phyloP scores from a whole-genome alignment of 352 stramenopile genomes.

The Thraustochytrium sp. region DNA sequence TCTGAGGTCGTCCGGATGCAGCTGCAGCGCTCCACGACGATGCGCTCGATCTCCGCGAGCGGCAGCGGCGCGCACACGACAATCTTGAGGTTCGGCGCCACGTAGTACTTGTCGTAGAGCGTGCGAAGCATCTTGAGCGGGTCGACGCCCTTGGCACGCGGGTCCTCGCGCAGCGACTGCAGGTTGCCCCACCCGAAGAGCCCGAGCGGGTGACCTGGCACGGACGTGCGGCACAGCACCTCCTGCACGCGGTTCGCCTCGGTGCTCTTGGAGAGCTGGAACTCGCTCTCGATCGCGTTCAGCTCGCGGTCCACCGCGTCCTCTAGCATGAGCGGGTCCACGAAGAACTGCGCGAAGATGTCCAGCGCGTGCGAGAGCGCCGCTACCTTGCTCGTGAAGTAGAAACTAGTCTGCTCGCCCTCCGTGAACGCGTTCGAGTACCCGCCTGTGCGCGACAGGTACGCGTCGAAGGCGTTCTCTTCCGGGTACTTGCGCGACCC shows the following conservation, averaged over 20 bases:
- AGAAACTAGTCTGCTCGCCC: constrained; percentile 75
- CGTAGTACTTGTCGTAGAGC: constrained; percentile 69
- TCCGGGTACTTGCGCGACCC: constrained; percentile 81
- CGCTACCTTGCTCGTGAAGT: constrained; percentile 75
- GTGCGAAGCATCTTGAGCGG: constrained; percentile 47
- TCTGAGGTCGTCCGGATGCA: constrained; percentile 48
- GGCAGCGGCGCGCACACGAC: constrained; percentile 66
- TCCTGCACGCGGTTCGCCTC: constrained; percentile 59
- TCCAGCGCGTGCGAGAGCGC: constrained; percentile 67
- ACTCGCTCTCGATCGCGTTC: constrained; percentile 77
- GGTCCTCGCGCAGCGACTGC: constrained; percentile 60
- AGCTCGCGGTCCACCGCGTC: constrained; percentile 74
- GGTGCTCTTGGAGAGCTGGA: constrained; percentile 47
- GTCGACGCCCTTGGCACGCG: constrained; percentile 39
- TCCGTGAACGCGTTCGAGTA: constrained; percentile 85
- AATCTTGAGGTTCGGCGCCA: constrained; percentile 72
- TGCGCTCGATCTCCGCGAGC: constrained; percentile 64
- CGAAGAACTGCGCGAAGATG: constrained; percentile 91
- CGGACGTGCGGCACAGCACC: constrained; percentile 63
- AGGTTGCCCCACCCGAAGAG: constrained; percentile 75
- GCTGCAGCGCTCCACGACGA: constrained; percentile 62
- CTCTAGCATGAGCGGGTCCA: constrained; percentile 71
- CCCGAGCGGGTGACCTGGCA: constrained; percentile 62
- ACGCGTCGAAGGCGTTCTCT: constrained; percentile 84
- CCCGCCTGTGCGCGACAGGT: constrained; percentile 74